These are phyloP conservation scores for Rhodomyrtus tomentosa DNA, from an alignment of 345 rosid species.

Conservation along the genomic window DNA sequence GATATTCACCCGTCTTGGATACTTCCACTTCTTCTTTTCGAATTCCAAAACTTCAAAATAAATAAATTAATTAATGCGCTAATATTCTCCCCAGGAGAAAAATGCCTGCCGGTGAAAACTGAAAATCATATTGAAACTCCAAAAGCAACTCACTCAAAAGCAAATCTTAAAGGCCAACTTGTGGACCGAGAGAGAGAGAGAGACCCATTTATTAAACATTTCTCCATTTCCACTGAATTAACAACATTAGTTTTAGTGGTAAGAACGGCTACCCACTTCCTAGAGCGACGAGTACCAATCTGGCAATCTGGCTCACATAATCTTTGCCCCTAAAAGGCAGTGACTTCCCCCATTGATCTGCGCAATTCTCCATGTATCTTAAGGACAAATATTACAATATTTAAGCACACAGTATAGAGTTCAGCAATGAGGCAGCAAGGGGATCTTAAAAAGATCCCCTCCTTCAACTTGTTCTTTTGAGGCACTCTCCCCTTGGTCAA, in stretches of 20 bases:
- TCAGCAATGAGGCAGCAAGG: neutral
- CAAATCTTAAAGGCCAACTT: too few relatives aligned
- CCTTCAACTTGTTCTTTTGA: neutral
- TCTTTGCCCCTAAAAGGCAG: too few relatives aligned
- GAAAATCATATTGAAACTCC: too few relatives aligned
- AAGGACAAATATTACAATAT: neutral
- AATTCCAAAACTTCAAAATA: neutral
- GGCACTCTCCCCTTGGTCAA: neutral
- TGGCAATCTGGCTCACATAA: neutral
- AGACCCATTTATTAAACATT: too few relatives aligned
- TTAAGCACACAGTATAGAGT: neutral
- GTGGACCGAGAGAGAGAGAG: too few relatives aligned
- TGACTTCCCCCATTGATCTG: neutral
- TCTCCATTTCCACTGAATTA: neutral
- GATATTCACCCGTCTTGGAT: neutral
- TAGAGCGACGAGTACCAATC: neutral
- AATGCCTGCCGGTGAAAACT: too few relatives aligned
- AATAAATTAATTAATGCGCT: neutral
- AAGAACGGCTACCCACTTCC: neutral
- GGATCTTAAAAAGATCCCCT: conserved; percentile 1
- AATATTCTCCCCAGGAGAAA: too few relatives aligned
- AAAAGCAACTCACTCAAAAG: too few relatives aligned
- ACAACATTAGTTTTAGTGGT: neutral
- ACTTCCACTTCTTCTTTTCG: neutral
- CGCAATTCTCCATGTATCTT: neutral